A percentile compares a stretch with the other conserved stretches of the same genome.
Conservation (phyloP, 179 eudicot species). For the Corrigiola litoralis region DNA sequence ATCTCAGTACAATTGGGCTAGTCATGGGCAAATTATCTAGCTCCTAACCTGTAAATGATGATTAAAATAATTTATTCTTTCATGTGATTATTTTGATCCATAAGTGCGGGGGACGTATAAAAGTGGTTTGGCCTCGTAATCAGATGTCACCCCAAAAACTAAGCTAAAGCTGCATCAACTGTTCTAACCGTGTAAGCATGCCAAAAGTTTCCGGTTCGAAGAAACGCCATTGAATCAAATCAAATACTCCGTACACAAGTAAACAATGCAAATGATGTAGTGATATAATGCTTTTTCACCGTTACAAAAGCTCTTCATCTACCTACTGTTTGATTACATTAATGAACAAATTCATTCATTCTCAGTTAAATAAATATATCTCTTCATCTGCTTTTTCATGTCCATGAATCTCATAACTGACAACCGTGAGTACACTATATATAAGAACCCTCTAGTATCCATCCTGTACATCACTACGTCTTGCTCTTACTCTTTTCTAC, state of each 20-base stretch:
- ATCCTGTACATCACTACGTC: background rate
- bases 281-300: background rate
- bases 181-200: no score
- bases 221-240: background rate
- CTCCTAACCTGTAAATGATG: no score
- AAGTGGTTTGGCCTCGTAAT: no score
- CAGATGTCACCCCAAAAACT: no score
- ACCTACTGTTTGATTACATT: background rate
- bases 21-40: no score
- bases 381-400: constrained; percentile 4
- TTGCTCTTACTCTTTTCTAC: background rate
- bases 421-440: constrained; percentile 2
- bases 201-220: background rate
- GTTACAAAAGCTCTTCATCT: constrained; percentile 7
- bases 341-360: background rate
- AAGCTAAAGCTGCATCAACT: no score
- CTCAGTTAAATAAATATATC: background rate
- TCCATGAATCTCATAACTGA: background rate
- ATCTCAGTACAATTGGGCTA: no score
- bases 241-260: background rate
- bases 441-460: background rate
- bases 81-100: no score
- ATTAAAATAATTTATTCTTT: no score
- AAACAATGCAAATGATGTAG: background rate
- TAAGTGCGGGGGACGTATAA: no score